A percentile compares a stretch with the other conserved stretches of the same genome.
Conservation (phyloP, 345 rosid genomes). For the Eutrema japonicum region DNA sequence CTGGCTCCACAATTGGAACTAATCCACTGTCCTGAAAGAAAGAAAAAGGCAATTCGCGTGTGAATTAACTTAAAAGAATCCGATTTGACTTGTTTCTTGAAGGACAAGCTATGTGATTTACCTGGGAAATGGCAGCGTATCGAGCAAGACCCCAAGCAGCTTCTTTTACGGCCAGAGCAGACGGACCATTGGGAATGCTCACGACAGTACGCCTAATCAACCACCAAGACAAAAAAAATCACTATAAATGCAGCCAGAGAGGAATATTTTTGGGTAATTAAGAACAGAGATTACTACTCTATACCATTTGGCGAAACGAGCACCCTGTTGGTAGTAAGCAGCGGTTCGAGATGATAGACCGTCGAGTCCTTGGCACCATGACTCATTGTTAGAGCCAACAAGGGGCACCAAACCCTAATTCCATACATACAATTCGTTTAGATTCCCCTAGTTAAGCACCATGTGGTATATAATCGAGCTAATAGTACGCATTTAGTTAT, state of each 20-base stretch:
- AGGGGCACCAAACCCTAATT: slow-evolving; percentile 96
- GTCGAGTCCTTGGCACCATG: slow-evolving; percentile 99
- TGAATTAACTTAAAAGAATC: not conserved
- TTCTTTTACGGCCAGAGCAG: slow-evolving; percentile 94
- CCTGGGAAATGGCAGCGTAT: slow-evolving; percentile 94
- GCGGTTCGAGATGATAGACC: slow-evolving; percentile 94
- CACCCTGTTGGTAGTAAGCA: slow-evolving; percentile 99
- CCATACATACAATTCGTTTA: slow-evolving; percentile 20
- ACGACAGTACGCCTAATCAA: slow-evolving; percentile 89
- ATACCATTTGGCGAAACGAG: slow-evolving; percentile 99
- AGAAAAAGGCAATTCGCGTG: slow-evolving; percentile 1
- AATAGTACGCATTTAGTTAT: no score
- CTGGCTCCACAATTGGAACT: slow-evolving; percentile 99
- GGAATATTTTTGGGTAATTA: not conserved
- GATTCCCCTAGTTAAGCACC: slow-evolving; percentile 15
- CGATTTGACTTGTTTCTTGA: slow-evolving; percentile 17
- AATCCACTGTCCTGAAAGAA: slow-evolving; percentile 77
- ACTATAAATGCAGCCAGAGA: not conserved
- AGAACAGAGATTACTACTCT: slow-evolving; percentile 5
- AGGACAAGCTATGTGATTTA: slow-evolving; percentile 32
- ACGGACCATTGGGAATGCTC: slow-evolving; percentile 99
- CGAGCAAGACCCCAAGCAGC: slow-evolving; percentile 99
- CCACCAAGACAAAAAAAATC: slow-evolving; percentile 19
- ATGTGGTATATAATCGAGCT: slow-evolving; percentile 6
- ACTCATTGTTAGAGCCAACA: slow-evolving; percentile 86